Conservation (phyloP, 352 stramenopile species). For the Globisporangium spiculum region DNA sequence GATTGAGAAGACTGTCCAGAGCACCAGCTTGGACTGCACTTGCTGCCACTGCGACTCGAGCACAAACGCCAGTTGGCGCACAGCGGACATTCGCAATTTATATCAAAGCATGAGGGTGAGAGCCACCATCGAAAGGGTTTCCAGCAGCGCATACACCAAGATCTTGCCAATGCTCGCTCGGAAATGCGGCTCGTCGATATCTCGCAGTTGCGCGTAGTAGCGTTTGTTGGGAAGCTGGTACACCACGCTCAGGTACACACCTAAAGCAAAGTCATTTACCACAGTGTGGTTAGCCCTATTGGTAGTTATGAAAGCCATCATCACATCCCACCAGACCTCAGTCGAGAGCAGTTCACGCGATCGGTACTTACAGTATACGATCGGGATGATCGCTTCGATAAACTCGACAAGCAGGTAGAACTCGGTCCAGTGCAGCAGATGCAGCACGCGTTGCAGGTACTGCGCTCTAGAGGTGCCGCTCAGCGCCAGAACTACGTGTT, state of each 20-base stretch:
- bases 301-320: too few relatives aligned
- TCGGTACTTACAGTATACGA: too few relatives aligned
- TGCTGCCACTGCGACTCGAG: constrained; percentile 11
- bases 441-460: too few relatives aligned
- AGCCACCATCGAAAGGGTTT: neutral
- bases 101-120: neutral
- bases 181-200: neutral
- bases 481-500: too few relatives aligned
- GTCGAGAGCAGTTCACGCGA: too few relatives aligned
- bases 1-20: constrained; percentile 9
- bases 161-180: neutral
- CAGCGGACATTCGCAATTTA: neutral
- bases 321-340: too few relatives aligned
- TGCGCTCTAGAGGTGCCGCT: too few relatives aligned
- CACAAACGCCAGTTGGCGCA: constrained; percentile 1
- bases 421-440: too few relatives aligned
- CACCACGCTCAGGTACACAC: constrained; percentile 3
- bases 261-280: neutral
- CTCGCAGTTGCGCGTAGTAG: constrained; percentile 5
- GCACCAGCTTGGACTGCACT: constrained; percentile 10
- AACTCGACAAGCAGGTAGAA: too few relatives aligned
- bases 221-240: constrained; percentile 1
- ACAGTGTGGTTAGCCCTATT: too few relatives aligned
- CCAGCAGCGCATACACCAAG: constrained; percentile 1
- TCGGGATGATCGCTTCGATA: too few relatives aligned